Conservation (phyloP, 345 rosid species). For the Acer campestre region DNA sequence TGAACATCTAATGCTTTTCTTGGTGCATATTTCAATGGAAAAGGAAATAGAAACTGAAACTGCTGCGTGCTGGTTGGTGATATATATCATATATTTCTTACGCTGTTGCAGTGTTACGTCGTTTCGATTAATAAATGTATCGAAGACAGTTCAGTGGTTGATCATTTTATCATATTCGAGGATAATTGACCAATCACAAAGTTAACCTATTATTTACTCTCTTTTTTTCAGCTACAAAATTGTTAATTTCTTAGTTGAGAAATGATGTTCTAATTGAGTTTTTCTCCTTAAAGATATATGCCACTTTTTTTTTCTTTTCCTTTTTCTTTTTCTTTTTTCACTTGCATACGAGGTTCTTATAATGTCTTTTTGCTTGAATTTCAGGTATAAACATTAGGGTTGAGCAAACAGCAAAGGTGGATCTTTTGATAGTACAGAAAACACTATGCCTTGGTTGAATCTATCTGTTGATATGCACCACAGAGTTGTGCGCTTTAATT, state of each 20-base stretch:
- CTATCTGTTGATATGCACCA: conserved; percentile 54
- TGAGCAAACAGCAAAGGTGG: conserved; percentile 19
- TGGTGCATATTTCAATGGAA: neutral
- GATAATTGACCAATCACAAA: neutral
- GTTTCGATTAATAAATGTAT: neutral
- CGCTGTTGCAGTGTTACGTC: too few species aligned
- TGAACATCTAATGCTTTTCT: neutral
- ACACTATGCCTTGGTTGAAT: conserved; percentile 74
- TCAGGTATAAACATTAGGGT: conserved; percentile 5
- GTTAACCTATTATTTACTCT: neutral
- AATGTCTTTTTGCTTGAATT: conserved; percentile 17
- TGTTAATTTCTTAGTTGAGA: neutral
- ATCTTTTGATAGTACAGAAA: conserved; percentile 19
- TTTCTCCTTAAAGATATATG: neutral
- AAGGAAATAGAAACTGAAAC: neutral
- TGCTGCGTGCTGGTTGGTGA: neutral
- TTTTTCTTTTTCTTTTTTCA: neutral
- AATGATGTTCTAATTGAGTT: neutral
- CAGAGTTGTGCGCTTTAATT: conserved; percentile 62
- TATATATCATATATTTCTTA: too few species aligned
- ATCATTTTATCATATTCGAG: neutral
- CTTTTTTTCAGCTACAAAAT: neutral
- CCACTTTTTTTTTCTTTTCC: neutral
- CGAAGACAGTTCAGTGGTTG: neutral
- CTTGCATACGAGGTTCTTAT: neutral